Evolutionary conservation across 805 yeast species (phyloP), one percentile per base, ranked within the genome.

Genomic region (Metschnikowia reukaufii): DNA sequence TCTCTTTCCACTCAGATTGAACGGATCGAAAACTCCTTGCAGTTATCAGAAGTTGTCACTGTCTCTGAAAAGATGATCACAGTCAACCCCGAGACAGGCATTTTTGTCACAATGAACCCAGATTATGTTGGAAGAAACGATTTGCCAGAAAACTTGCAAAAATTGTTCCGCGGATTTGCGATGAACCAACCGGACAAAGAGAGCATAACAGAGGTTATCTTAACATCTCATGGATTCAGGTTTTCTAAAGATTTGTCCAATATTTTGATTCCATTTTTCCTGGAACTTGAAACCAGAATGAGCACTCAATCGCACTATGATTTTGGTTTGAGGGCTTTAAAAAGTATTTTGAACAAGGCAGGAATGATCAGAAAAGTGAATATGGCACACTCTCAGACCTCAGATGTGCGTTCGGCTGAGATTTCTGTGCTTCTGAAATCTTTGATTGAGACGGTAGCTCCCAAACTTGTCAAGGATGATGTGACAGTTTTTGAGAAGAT

Each of bases 31-130:
- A 54, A 60, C 6, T 84, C 84, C 0, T 59, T 86, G 29, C 51
- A 41, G 29, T 53, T 64, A 30, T 54, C 63, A 2, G 52, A 57
- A 1, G 35, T 35, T 0, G 41, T 80, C 9, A 72, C 71, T 13
- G 57, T 84, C 1, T 62, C 78, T 12, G 81, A 77, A 1, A 72
- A 66, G 40, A 45, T 54, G 2, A 48, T 77, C 0, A 41, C 50
- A 0, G 72, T 84, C 1, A 58, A 75, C 41, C 60, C 65, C 2
- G 74, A 76, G 21, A 74, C 87, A 0, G 96, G 95, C 0, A 69
- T 92, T 0, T 91, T 91, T 61, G 82, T 92, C 1, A 92, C 98
- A 0, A 85, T 90, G 86, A 92, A 92, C 59, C 97, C 97, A 1
- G 84, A 77, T 0, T 92, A 92, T 59, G 81, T 81, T 10, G 98